Evolutionary conservation across 2,329 filamentous ascomycete species (phyloP), one percentile per base, ranked within the genome.

Genomic region (Penicillium sp.): DNA sequence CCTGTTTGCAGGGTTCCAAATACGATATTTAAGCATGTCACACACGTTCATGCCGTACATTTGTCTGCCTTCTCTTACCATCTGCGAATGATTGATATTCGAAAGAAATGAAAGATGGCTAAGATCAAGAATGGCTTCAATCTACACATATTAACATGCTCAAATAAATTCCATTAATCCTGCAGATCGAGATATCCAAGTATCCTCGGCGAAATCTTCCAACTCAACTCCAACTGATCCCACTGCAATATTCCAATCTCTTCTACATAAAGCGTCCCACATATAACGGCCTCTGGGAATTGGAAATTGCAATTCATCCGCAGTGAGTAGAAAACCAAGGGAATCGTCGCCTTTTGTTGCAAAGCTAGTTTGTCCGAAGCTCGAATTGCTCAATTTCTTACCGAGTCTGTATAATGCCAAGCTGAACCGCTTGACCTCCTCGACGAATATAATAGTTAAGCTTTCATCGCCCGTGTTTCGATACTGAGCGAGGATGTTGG

Each of bases 341-440:
- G 1, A 23, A 24, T 20, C 15, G 12, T 2, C 4, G 10, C 34
- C 20, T 23, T 15, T 4, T 4, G 7, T 10, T 7, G 9, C 7
- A 36, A 20, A 2, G 7, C 12, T 17, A 36, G 17, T 21, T 5
- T 20, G 6, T 12, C n/a, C 36, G 15, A 17, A 3, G n/a, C 21
- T 27, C 6, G 18, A 24, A 7, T 4, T 45, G 41, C 49, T 52
- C 30, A 52, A 7, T 18, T 44, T 52, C 17, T 27, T 24, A 30
- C 57, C 60, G 7, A 65, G 48, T 30, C 51, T 69, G 36, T 60
- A 69, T 21, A 71, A 36, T 0, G 68, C 60, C 7, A 68, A 4
- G 15, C 56, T 58, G 18, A 70, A 69, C 2, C 61, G 57, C 51
- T 70, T 70, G 3, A 62, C 48, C 36, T 70, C 67, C 40, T 70